Evolutionary conservation across 2,329 filamentous ascomycete species (phyloP).

Genomic region (Ophiocordyceps australis): DNA sequence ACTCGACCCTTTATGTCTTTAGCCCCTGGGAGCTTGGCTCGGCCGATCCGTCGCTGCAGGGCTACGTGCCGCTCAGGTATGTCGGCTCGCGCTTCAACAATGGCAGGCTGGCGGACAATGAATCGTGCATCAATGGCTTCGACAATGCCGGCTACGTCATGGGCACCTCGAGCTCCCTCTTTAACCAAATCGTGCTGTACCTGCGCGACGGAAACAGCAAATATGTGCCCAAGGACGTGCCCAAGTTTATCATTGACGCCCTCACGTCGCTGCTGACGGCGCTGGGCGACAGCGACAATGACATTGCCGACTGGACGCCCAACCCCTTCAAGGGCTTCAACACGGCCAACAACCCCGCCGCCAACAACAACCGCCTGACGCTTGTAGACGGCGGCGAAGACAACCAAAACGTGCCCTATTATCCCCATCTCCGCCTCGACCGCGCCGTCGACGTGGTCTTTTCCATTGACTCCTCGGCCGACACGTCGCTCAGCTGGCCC

Average conservation of each 20-base stretch:
- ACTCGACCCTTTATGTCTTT: slow-evolving; percentile 47
- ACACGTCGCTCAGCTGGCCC: slow-evolving; percentile 38
- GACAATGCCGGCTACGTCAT: slow-evolving; percentile 68
- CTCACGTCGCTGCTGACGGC: slow-evolving; percentile 28
- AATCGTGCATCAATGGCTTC: slow-evolving; percentile 40
- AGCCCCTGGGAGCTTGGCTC: slow-evolving; percentile 48
- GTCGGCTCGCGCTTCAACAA: slow-evolving; percentile 38
- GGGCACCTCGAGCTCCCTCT: slow-evolving; percentile 66
- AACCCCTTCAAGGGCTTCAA: slow-evolving; percentile 42
- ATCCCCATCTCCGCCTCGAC: slow-evolving; percentile 34
- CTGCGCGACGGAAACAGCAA: slow-evolving; percentile 27
- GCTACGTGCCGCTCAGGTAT: slow-evolving; percentile 41
- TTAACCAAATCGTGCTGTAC: slow-evolving; percentile 58
- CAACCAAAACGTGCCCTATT: slow-evolving; percentile 60
- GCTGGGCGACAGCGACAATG: slow-evolving; percentile 44
- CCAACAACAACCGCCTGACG: slow-evolving; percentile 35
- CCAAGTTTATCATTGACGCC: slow-evolving; percentile 21
- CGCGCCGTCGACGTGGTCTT: slow-evolving; percentile 44
- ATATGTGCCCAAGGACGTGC: slow-evolving; percentile 31
- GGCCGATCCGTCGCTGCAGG: slow-evolving; percentile 39
- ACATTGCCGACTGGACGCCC: slow-evolving; percentile 53
- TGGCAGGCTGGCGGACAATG: slow-evolving; percentile 26
- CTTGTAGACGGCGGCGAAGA: slow-evolving; percentile 73
- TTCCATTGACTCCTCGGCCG: slow-evolving; percentile 45
- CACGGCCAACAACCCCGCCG: slow-evolving; percentile 19